Evolutionary conservation across 2,329 filamentous ascomycete genomes (phyloP).

Genomic region (Furcasterigmium furcatum): DNA sequence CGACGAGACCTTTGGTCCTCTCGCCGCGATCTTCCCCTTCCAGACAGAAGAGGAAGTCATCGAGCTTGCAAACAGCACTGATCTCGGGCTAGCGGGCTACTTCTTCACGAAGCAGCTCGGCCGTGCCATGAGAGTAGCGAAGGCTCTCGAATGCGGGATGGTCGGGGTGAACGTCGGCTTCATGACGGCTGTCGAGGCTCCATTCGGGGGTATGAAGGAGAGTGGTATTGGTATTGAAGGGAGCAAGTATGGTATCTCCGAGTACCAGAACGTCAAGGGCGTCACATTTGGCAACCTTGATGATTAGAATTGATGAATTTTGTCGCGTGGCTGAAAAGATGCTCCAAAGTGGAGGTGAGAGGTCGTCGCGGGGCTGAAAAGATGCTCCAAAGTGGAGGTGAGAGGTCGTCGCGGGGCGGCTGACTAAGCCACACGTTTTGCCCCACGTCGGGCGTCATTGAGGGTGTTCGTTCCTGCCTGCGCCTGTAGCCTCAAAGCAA

Average conservation of each 20-base stretch:
- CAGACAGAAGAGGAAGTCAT: conserved; percentile 69
- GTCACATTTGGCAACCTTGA: not conserved
- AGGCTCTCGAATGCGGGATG: conserved; percentile 43
- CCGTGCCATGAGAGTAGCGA: conserved; percentile 38
- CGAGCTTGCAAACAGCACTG: conserved; percentile 59
- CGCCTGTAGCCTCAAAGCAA: no score
- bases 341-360: no score
- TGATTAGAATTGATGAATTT: not conserved
- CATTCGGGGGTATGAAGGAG: conserved; percentile 30
- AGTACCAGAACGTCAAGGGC: conserved; percentile 8
- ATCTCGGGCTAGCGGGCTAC: conserved; percentile 70
- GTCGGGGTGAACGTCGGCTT: conserved; percentile 29
- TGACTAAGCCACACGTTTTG: no score
- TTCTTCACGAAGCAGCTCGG: conserved; percentile 56
- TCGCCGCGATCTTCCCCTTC: conserved; percentile 67
- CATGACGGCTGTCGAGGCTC: conserved; percentile 28
- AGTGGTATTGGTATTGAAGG: conserved; percentile 28
- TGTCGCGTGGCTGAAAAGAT: no score
- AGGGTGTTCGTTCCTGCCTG: no score
- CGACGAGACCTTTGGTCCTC: conserved; percentile 72
- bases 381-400: no score
- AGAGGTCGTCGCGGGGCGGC: no score
- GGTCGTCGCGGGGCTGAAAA: no score
- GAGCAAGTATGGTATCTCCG: conserved; percentile 16
- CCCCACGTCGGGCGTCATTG: no score